These are phyloP conservation scores for Pseudisothecium myosuroides DNA, from an alignment of 225 moss, liverwort and hornwort genomes.

Conservation along the genomic window DNA sequence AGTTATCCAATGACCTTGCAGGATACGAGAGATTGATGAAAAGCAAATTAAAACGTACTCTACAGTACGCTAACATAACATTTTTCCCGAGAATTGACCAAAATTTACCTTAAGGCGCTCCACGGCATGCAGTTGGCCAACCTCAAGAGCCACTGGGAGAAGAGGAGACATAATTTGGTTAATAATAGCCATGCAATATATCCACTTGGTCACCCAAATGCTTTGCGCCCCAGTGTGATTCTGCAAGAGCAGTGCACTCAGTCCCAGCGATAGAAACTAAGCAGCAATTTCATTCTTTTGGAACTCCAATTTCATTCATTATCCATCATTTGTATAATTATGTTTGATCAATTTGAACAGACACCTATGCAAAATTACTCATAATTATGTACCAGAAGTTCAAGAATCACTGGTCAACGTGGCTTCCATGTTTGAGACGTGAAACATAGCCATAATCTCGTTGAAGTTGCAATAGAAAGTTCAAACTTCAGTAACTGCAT, in stretches of 20 bases:
- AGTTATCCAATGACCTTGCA: background rate
- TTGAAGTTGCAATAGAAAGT: background rate
- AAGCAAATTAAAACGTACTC: background rate
- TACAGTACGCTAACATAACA: background rate
- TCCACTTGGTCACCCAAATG: constrained; percentile 85
- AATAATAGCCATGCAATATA: constrained; percentile 78
- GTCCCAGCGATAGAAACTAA: background rate
- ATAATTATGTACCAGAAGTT: background rate
- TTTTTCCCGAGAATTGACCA: background rate
- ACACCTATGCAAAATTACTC: background rate
- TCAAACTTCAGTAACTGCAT: background rate
- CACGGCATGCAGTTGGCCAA: constrained; percentile 81
- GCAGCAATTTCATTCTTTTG: background rate
- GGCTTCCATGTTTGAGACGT: background rate
- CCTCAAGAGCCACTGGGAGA: constrained; percentile 87
- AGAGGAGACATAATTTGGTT: constrained; percentile 81
- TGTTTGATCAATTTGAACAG: background rate
- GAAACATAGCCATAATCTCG: background rate
- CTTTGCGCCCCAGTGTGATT: constrained; percentile 50
- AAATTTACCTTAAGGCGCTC: constrained; percentile 63
- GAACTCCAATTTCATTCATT: background rate
- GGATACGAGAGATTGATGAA: background rate
- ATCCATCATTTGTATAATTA: background rate
- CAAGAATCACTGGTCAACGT: background rate
- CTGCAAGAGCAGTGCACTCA: constrained; percentile 10